Evolutionary conservation across 164 flowering plant genomes (phyloP).

Genomic region (Berberis thunbergii): DNA sequence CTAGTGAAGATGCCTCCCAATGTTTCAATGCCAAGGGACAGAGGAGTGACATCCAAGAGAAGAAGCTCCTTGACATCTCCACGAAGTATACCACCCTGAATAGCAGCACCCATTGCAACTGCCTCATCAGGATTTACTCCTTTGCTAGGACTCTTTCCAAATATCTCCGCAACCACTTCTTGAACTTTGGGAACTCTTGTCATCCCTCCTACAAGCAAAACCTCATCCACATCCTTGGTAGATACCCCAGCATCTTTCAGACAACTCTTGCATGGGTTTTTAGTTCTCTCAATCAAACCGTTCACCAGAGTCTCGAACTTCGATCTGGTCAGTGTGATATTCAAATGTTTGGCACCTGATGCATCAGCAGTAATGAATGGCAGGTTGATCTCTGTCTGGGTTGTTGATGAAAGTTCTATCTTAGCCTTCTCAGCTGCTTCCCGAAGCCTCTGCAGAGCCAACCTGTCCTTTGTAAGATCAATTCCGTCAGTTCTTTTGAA

Average conservation of each 20-base stretch:
- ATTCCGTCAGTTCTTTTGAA: background rate
- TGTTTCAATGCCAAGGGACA: conserved; percentile 14
- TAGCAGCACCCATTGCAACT: conserved; percentile 10
- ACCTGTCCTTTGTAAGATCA: background rate
- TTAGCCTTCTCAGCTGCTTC: too few relatives aligned
- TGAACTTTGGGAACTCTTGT: background rate
- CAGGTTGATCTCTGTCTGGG: background rate
- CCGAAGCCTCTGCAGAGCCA: background rate
- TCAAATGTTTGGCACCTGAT: too few relatives aligned
- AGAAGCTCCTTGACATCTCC: conserved; percentile 5
- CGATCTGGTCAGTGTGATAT: background rate
- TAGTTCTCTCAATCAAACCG: background rate
- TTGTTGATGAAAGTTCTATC: background rate
- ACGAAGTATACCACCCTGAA: conserved; percentile 7
- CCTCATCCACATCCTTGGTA: background rate
- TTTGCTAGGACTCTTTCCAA: conserved; percentile 8
- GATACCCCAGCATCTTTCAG: background rate
- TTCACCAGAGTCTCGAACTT: background rate
- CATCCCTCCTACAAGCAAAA: conserved; percentile 1
- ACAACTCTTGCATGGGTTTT: conserved; percentile 1
- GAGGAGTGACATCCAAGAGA: conserved; percentile 11
- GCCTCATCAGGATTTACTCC: conserved; percentile 9
- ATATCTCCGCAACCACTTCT: conserved; percentile 3
- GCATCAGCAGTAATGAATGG: too few relatives aligned
- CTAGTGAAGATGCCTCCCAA: conserved; percentile 10